phyloP scores from a whole-genome alignment of 2,329 filamentous ascomycete genomes.

The Fusarium equiseti region DNA sequence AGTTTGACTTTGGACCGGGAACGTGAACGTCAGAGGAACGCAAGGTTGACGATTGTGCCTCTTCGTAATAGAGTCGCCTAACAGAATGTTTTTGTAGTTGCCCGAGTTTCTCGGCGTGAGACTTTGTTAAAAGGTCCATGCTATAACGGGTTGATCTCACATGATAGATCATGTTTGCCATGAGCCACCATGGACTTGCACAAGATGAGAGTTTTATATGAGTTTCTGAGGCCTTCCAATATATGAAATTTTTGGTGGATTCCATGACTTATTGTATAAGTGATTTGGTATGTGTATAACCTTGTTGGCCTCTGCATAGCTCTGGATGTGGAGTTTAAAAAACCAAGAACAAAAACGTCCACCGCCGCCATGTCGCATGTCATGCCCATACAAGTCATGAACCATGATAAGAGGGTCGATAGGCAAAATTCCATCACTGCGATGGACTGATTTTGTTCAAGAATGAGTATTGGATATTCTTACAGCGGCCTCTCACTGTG shows the following conservation, averaged over 20 bases:
- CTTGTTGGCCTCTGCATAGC: not conserved
- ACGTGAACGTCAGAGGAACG: conserved; percentile 34
- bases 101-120: not conserved
- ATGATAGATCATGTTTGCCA: conserved; percentile 43
- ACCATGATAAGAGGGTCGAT: not conserved
- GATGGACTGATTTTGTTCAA: conserved; percentile 20
- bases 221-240: not conserved
- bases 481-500: conserved; percentile 3
- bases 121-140: not conserved
- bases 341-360: not conserved
- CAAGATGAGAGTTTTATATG: not conserved
- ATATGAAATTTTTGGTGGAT: not conserved
- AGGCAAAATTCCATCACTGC: not conserved
- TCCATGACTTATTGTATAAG: not conserved
- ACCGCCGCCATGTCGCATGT: not conserved
- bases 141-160: conserved; percentile 39
- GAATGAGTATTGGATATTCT: not conserved
- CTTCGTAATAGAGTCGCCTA: not conserved
- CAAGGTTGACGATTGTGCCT: conserved; percentile 32
- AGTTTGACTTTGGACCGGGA: not conserved
- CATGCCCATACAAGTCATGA: not conserved
- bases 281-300: not conserved
- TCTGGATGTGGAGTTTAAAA: not conserved
- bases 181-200: conserved; percentile 30
- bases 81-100: too few relatives aligned